Evolutionary conservation across 2,329 filamentous ascomycete species (phyloP).

Genomic region (Xylariaceae sp.): DNA sequence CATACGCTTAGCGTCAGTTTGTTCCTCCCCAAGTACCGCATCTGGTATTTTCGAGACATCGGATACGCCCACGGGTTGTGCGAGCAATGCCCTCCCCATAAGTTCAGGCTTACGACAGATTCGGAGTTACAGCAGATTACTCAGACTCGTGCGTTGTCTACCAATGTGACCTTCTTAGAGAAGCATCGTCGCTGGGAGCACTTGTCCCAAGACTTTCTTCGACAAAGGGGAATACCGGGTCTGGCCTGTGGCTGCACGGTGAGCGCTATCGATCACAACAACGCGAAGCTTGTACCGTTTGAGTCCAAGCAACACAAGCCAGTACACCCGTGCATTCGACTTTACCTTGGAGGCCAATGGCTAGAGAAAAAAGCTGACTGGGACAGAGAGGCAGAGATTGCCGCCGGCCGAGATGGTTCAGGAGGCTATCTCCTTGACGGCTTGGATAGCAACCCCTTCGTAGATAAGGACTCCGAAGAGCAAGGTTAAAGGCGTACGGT

Average conservation of each 20-base stretch:
- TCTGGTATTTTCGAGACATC: constrained; percentile 48
- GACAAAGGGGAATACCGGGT: constrained; percentile 33
- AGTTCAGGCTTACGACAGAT: constrained; percentile 18
- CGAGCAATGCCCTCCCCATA: constrained; percentile 34
- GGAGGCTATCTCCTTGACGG: constrained; percentile 36
- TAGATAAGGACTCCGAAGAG: not conserved
- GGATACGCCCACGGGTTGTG: constrained; percentile 43
- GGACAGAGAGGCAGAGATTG: constrained; percentile 36
- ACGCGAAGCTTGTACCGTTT: constrained; percentile 43
- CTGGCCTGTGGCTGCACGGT: constrained; percentile 39
- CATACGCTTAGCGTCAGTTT: constrained; percentile 51
- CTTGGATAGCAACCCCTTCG: constrained; percentile 26
- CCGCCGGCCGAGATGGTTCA: constrained; percentile 40
- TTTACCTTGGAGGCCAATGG: constrained; percentile 41
- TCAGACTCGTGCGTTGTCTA: constrained; percentile 10
- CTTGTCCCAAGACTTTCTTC: constrained; percentile 36
- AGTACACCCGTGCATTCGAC: constrained; percentile 41
- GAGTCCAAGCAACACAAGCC: constrained; percentile 45
- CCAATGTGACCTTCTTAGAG: constrained; percentile 27
- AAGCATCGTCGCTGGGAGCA: constrained; percentile 35
- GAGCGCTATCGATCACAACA: constrained; percentile 40
- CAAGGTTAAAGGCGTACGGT: constrained; percentile 2
- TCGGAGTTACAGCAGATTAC: constrained; percentile 12
- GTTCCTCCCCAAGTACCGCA: constrained; percentile 45
- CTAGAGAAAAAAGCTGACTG: constrained; percentile 40